A percentile compares a stretch with the other conserved stretches of the same genome.
These are phyloP conservation scores for Leishmania guyanensis DNA, from an alignment of 208 protist genomes.

Conservation along the genomic window DNA sequence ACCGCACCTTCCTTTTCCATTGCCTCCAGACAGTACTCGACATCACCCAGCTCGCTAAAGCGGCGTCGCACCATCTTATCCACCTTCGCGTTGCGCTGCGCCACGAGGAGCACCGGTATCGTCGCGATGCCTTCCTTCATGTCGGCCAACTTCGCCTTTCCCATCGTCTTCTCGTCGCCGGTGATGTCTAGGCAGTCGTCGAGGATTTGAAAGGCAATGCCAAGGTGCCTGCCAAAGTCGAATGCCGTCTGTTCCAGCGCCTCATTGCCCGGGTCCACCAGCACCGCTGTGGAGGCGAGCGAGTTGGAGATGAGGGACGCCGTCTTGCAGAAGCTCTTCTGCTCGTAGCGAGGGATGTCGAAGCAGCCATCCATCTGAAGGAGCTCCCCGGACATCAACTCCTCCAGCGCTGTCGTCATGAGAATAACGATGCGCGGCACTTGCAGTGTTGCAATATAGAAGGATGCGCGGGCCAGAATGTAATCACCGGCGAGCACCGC, in stretches of 20 bases:
- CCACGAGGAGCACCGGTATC: constrained; percentile 77
- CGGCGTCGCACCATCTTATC: constrained; percentile 62
- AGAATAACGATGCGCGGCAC: constrained; percentile 90
- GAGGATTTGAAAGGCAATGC: constrained; percentile 95
- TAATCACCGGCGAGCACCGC: constrained; percentile 95
- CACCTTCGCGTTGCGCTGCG: constrained; percentile 52
- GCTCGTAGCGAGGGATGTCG: constrained; percentile 77
- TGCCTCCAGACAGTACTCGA: constrained; percentile 47
- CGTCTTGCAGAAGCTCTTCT: constrained; percentile 95
- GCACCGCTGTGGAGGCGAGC: constrained; percentile 87
- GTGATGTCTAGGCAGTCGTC: constrained; percentile 96
- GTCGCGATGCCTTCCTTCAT: constrained; percentile 84
- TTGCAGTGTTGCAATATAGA: constrained; percentile 84
- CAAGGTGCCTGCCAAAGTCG: constrained; percentile 93
- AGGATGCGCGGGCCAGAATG: constrained; percentile 91
- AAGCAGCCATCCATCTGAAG: constrained; percentile 94
- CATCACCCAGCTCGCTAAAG: constrained; percentile 48
- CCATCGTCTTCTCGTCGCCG: constrained; percentile 65
- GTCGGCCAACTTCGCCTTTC: constrained; percentile 82
- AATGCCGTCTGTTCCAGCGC: constrained; percentile 53
- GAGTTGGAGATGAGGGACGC: constrained; percentile 93
- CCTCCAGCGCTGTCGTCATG: constrained; percentile 92
- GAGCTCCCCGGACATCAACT: constrained; percentile 93
- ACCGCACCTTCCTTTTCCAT: constrained; percentile 57
- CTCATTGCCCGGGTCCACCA: constrained; percentile 65